A percentile compares a stretch with the other conserved stretches of the same genome.
phyloP scores from a whole-genome alignment of 345 rosid species.

The Citrus maxima region DNA sequence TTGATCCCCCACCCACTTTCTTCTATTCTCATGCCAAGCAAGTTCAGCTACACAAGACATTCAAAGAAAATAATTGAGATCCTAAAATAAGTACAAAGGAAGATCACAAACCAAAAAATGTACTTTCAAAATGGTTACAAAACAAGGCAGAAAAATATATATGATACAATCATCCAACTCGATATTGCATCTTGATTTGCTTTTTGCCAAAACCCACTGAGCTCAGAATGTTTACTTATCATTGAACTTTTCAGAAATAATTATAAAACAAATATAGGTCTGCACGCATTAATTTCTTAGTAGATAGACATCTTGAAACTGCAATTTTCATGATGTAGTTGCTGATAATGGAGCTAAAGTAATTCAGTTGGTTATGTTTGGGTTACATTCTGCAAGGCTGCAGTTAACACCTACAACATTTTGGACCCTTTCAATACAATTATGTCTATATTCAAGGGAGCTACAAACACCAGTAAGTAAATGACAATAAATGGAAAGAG shows the following conservation, averaged over 20 bases:
- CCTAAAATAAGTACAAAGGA: neutral
- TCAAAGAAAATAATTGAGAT: conserved; percentile 1
- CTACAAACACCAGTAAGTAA: neutral
- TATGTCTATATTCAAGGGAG: neutral
- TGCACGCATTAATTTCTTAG: neutral
- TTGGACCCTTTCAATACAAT: neutral
- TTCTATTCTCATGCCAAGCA: conserved; percentile 75
- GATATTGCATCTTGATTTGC: neutral
- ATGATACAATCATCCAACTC: neutral
- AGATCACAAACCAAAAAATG: neutral
- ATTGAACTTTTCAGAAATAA: neutral
- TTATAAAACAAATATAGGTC: neutral
- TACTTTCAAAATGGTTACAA: neutral
- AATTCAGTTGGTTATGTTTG: neutral
- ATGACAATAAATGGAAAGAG: neutral
- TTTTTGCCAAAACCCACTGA: neutral
- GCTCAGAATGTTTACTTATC: neutral
- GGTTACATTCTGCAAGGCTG: neutral
- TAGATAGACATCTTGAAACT: neutral
- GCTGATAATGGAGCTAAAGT: neutral
- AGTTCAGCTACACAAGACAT: conserved; percentile 47
- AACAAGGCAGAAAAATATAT: neutral
- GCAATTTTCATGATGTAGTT: neutral
- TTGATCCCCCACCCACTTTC: conserved; percentile 72
- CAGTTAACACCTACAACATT: neutral